phyloP scores from a whole-genome alignment of 2,329 filamentous ascomycete genomes.

The Claviceps maximensis region DNA sequence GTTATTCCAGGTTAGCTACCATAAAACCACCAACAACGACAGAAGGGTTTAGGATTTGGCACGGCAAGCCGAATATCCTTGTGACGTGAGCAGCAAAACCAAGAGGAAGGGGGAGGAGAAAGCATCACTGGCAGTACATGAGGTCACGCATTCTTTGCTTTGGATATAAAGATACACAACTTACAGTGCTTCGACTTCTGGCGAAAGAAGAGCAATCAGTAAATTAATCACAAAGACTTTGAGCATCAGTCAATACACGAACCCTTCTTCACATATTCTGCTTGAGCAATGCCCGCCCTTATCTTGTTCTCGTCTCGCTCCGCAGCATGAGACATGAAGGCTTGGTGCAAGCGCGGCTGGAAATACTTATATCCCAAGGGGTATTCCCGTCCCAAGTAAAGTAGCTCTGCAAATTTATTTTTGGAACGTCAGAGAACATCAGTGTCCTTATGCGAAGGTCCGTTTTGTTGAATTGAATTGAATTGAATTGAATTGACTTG shows the following conservation, averaged over 20 bases:
- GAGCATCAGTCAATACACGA: conserved; percentile 7
- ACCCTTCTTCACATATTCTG: conserved; percentile 89
- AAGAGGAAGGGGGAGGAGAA: too few relatives aligned
- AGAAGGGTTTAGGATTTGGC: neutral
- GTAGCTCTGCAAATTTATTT: conserved; percentile 47
- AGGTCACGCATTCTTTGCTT: neutral
- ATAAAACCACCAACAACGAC: neutral
- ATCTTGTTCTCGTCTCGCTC: conserved; percentile 66
- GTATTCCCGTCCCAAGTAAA: conserved; percentile 76
- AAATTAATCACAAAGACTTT: neutral
- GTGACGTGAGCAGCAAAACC: too few relatives aligned
- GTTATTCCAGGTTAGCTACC: conserved; percentile 3
- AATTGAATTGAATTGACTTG: too few relatives aligned
- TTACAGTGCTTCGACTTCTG: conserved; percentile 87
- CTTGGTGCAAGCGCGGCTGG: conserved; percentile 65
- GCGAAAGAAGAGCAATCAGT: neutral
- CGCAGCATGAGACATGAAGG: conserved; percentile 64
- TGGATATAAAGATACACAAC: conserved; percentile 21
- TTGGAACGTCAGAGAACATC: neutral
- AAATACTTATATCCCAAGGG: conserved; percentile 75
- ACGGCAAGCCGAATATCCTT: neutral
- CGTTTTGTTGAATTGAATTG: too few relatives aligned
- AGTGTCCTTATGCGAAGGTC: neutral
- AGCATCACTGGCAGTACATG: neutral
- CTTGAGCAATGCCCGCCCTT: conserved; percentile 57